Conservation (phyloP, 495 filamentous ascomycete genomes). For the Aspergillus avenaceus region DNA sequence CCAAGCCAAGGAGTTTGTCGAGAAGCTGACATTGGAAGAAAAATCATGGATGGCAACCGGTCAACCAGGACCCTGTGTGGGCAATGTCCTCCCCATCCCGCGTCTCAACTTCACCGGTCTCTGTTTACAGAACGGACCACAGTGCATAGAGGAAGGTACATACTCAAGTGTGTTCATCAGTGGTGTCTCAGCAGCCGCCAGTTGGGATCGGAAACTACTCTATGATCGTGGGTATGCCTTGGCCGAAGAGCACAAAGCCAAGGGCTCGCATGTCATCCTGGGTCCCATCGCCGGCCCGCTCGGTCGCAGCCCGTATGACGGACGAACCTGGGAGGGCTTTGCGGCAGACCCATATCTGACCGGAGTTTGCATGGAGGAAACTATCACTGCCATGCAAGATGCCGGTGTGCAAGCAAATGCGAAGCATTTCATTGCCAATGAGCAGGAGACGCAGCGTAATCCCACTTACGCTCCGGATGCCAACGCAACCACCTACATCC, state of each 20-base stretch:
- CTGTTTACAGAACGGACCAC: slow-evolving; percentile 53
- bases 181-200: slow-evolving; percentile 59
- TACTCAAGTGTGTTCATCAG: slow-evolving; percentile 52
- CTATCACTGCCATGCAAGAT: slow-evolving; percentile 52
- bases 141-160: slow-evolving; percentile 45
- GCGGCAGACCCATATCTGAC: slow-evolving; percentile 61
- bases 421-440: slow-evolving; percentile 60
- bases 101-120: slow-evolving; percentile 42
- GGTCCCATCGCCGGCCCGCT: slow-evolving; percentile 51
- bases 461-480: slow-evolving; percentile 46
- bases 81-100: slow-evolving; percentile 56
- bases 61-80: slow-evolving; percentile 66
- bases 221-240: slow-evolving; percentile 63
- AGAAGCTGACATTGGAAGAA: slow-evolving; percentile 69
- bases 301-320: slow-evolving; percentile 45
- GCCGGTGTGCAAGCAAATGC: slow-evolving; percentile 55
- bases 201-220: slow-evolving; percentile 62
- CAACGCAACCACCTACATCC: slow-evolving; percentile 71
- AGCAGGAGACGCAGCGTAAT: slow-evolving; percentile 44
- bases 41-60: slow-evolving; percentile 84
- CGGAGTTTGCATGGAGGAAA: slow-evolving; percentile 50
- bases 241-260: slow-evolving; percentile 47
- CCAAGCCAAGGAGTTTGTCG: slow-evolving; percentile 66
- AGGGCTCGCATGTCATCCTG: slow-evolving; percentile 51
- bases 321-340: slow-evolving; percentile 74